phyloP scores from a whole-genome alignment of 192 early-diverging fungal species.

The Allomyces arbusculus region DNA sequence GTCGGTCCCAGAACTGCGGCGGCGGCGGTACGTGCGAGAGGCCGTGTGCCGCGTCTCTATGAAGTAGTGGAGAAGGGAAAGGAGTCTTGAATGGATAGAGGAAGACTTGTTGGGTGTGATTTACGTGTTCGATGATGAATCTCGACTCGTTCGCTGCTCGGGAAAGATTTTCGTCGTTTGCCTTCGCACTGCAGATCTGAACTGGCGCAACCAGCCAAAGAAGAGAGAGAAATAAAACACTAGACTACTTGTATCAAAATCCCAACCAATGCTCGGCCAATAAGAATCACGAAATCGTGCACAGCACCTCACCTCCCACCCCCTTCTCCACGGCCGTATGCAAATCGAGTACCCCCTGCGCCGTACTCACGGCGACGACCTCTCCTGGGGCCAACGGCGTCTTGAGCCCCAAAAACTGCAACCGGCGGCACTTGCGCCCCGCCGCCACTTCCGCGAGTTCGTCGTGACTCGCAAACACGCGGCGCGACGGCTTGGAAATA shows the following conservation, averaged over 20 bases:
- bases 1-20: background rate
- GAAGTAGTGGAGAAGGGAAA: background rate
- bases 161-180: too few species aligned
- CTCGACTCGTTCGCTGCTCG: too few species aligned
- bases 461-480: constrained; percentile 53
- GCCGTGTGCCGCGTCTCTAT: background rate
- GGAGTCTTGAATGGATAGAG: background rate
- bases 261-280: background rate
- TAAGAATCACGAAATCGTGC: constrained; percentile 4
- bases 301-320: constrained; percentile 75
- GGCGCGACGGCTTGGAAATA: constrained; percentile 70
- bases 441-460: constrained; percentile 59
- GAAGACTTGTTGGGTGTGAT: background rate
- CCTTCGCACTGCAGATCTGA: background rate
- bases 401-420: constrained; percentile 33
- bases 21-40: background rate
- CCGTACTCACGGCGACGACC: constrained; percentile 73
- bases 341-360: constrained; percentile 68
- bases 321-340: constrained; percentile 69
- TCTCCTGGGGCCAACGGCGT: constrained; percentile 72
- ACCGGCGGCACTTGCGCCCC: constrained; percentile 27
- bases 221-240: background rate
- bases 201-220: background rate
- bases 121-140: too few species aligned
- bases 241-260: too few species aligned